Evolutionary conservation across 306 rosid genomes (phyloP).

Genomic region (Vigna nakashimae): DNA sequence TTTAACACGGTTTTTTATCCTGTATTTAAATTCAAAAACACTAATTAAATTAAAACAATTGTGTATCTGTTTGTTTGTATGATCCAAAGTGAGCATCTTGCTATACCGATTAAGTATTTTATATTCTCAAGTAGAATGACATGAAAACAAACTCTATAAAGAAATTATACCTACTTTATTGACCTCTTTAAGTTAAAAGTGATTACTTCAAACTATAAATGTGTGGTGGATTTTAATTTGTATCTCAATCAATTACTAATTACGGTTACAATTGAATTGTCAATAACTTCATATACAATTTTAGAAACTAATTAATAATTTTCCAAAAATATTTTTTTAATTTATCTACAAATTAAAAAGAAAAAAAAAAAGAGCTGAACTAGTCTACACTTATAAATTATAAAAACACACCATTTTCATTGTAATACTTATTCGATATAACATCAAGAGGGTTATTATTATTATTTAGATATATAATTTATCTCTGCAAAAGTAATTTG

Average conservation of each 20-base stretch:
- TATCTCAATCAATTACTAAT: neutral
- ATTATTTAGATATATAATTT: too few relatives aligned
- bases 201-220: neutral
- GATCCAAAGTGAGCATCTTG: too few relatives aligned
- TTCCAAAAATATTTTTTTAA: neutral
- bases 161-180: neutral
- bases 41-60: too few relatives aligned
- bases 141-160: neutral
- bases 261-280: neutral
- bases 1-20: too few relatives aligned
- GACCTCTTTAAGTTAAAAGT: neutral
- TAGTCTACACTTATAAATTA: neutral
- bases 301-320: neutral
- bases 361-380: neutral
- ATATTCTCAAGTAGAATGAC: neutral
- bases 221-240: neutral
- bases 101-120: too few relatives aligned
- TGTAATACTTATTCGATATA: neutral
- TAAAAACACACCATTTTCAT: neutral
- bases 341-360: neutral
- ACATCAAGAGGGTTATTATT: neutral
- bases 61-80: too few relatives aligned
- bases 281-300: neutral
- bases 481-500: too few relatives aligned
- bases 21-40: too few relatives aligned